Evolutionary conservation across 768 basidiomycete species (phyloP), one percentile per base, ranked within the genome.

Genomic region (Kwoniella sp.): DNA sequence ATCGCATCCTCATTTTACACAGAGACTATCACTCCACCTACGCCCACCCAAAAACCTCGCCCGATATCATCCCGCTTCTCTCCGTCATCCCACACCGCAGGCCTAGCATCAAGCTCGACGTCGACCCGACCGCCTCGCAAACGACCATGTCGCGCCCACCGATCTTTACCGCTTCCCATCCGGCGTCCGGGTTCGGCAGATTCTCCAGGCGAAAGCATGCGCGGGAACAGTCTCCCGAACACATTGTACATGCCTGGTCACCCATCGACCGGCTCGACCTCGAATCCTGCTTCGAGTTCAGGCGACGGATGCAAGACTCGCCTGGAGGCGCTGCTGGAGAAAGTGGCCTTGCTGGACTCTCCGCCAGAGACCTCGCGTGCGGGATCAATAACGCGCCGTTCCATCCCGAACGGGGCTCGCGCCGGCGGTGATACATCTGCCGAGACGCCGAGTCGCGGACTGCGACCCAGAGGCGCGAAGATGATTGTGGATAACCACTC

Each of bases 31-130:
- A 11, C 25, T 22, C 56, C 54, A 10, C 65, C 65, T 19, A 57
- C 54, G 2, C 62, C 60, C 14, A 56, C 57, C 1, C 65, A 61
- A 31, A 50, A 52, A 41, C 57, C 63, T n/a, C 50, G 47, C 31
- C 57, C 59, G 1, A 56, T 52, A 15, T 48, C 59, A 33, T 45
- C 53, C 6, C 46, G 34, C 5, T 34, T 52, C 23, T 57, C 55
- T 2, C 52, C 59, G 28, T 38, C 42, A 10, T 39, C 38, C 6
- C 32, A 27, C 15, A 25, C 43, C 19, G 28, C 50, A 5, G 15
- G 15, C 15, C 29, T 47, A 28, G 46, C 15, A 14, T 29, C 39
- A 20, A 20, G 19, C 27, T 22, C 37, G 14, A 25, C 27, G 26
- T 34, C 51, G 20, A 41, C 23, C 32, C 45, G 43, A 17, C 47